Base-by-base conservation (phyloP, 352 stramenopile species). In the Globisporangium megalacanthum region DNA sequence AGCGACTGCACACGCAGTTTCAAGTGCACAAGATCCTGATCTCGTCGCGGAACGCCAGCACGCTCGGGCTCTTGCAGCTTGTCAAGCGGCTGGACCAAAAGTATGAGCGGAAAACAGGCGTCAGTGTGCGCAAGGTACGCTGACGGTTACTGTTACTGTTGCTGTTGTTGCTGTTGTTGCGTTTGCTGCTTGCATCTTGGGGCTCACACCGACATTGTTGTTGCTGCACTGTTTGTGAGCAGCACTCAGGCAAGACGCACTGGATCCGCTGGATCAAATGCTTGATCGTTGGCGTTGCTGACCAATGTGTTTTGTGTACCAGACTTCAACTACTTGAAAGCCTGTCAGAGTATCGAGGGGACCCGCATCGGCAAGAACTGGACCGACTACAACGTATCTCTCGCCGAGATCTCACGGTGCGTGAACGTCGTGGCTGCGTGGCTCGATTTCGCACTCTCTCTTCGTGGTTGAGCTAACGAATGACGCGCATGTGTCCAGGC, bases 281-380 rank as follows among this genome's bases (percentile, higher is more conserved):
- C n/a, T 25, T 11, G 14, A 3, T 51, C 8, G 10, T 37, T 19
- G 10, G 11, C 19, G 3, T 19, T 14, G 2, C 29, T 15, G 47
- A 15, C 35, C 29, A 17, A 1, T 33, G 14, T 20, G 19, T 7
- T 46, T 17, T 8, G n/a, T 45, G 2, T 36, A 31, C 25, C 58
- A 95, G 85, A 95, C 51, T 95, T 92, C 57, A 85, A 64, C 51
- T 93, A 84, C 44, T 33, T 75, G 6, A 90, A 89, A 60, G 81
- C 74, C 11, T 89, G 76, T 29, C 72, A 88, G 73, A 62, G 66
- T 44, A 88, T 95, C 42, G 80, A 89, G 52, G 65, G 69, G 33
- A 61, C 90, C 17, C 73, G 77, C 29, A 83, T 95, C 41, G 78
- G 80, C 14, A 62, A 62, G 44, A 65, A 54, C 52, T 72, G 64